These are phyloP conservation scores for Saccharomycopsis sp. DNA, from an alignment of 805 yeast genomes.

Conservation along the genomic window DNA sequence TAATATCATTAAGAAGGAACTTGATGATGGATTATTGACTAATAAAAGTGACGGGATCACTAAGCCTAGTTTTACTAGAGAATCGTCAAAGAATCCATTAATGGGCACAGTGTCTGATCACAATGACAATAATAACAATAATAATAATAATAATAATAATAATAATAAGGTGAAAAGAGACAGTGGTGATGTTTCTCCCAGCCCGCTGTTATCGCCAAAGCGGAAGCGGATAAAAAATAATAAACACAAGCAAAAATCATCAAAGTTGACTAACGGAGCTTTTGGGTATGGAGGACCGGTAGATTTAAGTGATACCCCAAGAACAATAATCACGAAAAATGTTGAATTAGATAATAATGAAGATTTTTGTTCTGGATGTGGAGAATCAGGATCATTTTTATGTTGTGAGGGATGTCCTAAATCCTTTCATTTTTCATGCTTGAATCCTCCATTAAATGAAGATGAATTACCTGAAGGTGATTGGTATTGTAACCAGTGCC, in stretches of 20 bases:
- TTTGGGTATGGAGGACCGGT: constrained; percentile 18
- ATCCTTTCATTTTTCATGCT: constrained; percentile 87
- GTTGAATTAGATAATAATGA: constrained; percentile 44
- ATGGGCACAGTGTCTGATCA: background rate
- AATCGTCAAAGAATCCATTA: background rate
- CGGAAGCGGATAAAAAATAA: background rate
- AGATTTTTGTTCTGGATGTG: constrained; percentile 88
- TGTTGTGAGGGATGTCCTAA: constrained; percentile 93
- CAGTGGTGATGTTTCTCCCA: too few relatives aligned
- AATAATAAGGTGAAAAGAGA: background rate
- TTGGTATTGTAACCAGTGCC: constrained; percentile 85
- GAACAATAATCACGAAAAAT: background rate
- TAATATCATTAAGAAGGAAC: background rate
- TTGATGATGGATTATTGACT: background rate
- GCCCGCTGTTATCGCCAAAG: too few relatives aligned
- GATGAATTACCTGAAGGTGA: constrained; percentile 72
- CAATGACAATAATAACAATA: background rate
- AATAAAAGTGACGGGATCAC: background rate
- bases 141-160: background rate
- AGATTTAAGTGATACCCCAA: constrained; percentile 4
- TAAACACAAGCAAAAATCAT: background rate
- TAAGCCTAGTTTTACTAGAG: background rate
- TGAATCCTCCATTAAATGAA: constrained; percentile 83
- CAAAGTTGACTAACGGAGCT: constrained; percentile 1
- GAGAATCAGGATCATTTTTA: constrained; percentile 78